phyloP scores from a whole-genome alignment of 768 basidiomycete species.

The Panus rudis region DNA sequence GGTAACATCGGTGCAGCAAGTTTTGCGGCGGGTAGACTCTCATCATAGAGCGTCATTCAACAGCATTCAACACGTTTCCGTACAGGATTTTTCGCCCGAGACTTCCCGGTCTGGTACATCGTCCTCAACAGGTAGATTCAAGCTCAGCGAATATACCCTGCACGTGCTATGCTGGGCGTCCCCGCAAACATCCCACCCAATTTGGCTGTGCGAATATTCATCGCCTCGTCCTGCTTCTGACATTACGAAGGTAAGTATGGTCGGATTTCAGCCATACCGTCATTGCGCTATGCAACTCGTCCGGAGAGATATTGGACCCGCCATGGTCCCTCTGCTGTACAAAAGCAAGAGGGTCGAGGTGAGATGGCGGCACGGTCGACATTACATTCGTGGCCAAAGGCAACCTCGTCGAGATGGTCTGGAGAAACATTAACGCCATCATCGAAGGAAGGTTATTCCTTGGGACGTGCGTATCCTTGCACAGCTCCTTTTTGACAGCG shows the following conservation, averaged over 20 bases:
- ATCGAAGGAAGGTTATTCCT: slow-evolving; percentile 61
- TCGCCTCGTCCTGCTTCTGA: slow-evolving; percentile 11
- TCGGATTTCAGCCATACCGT: slow-evolving; percentile 6
- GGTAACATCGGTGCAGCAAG: too few species aligned
- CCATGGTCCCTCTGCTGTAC: slow-evolving; percentile 4
- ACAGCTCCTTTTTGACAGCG: slow-evolving; percentile 6
- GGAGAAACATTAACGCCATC: slow-evolving; percentile 43
- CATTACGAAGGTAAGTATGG: not conserved
- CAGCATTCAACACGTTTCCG: too few species aligned
- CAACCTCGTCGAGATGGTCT: slow-evolving; percentile 12
- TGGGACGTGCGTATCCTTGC: slow-evolving; percentile 54
- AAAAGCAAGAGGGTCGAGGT: slow-evolving; percentile 6
- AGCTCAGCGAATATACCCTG: slow-evolving; percentile 7
- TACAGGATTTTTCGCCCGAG: too few species aligned
- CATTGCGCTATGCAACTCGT: slow-evolving; percentile 4
- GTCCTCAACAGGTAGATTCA: not conserved
- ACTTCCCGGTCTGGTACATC: slow-evolving; percentile 7
- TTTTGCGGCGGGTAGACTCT: too few species aligned
- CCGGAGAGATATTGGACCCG: slow-evolving; percentile 9
- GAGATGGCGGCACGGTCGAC: slow-evolving; percentile 4
- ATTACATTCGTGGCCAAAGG: too few species aligned
- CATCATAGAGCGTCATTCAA: too few species aligned
- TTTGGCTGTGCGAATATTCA: slow-evolving; percentile 12
- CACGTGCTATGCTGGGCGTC: slow-evolving; percentile 6
- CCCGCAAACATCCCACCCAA: slow-evolving; percentile 4